Base-by-base conservation (phyloP, 495 filamentous ascomycete genomes). In the Thozetella sp. region DNA sequence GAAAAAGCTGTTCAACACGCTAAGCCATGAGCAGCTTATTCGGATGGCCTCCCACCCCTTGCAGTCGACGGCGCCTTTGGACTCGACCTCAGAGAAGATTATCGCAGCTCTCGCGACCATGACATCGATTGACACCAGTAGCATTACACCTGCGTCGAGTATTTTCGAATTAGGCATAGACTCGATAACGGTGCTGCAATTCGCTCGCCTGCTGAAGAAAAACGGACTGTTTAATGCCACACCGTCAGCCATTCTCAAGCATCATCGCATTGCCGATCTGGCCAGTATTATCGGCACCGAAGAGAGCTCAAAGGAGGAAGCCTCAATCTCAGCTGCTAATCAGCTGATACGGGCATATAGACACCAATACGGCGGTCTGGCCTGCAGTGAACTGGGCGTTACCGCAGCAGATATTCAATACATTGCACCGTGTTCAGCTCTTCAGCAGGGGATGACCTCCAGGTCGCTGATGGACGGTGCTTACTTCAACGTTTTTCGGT, bases 121-220 rank as follows among this genome's bases (percentile, higher is more conserved):
- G 51, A 73, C 82, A 12, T 59, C 69, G 1, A 62, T 86, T 4
- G 63, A 80, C 9, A 30, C 56, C 0, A 64, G 63, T 2, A 70
- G 77, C 1, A 79, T 93, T 30, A 75, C 67, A 1, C 73, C 76
- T 17, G 75, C 75, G 1, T 83, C 88, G 0, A 94, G 82, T 25
- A 84, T 96, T 26, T 96, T 92, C 63, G 90, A 95, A 54, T 74
- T 96, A 1, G 92, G 92, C 0, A 76, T 94, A 6, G 93, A 95
- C 67, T 94, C 91, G 0, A 91, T 96, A 15, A 90, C 90, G 0
- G 88, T 88, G 2, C 85, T 93, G 22, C 81, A 84, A 22, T 77
- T 96, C 22, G 72, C 79, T 0, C 71, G 79, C 0, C 64, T 62
- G n/a, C 70, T 90, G 17, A 85, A 80, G 56, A 69, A 75, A 13